phyloP scores from a whole-genome alignment of 345 rosid genomes.

The Eucalyptus coolabah region DNA sequence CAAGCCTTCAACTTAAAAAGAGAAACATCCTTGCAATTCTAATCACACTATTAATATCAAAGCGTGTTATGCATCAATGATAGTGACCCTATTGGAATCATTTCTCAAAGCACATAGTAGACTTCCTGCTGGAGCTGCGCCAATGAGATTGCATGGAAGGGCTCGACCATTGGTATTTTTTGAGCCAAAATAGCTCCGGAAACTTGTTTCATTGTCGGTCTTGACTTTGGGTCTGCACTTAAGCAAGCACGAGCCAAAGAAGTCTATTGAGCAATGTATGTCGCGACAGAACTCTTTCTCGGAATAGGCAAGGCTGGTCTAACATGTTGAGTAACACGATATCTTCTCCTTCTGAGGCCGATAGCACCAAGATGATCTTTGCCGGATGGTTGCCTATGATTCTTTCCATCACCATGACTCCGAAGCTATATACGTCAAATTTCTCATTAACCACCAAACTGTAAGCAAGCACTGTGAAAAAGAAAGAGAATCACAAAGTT shows the following conservation, averaged over 20 bases:
- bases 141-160: background rate
- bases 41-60: background rate
- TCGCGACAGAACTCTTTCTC: background rate
- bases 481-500: background rate
- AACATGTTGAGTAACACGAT: background rate
- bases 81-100: background rate
- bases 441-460: background rate
- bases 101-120: background rate
- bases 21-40: background rate
- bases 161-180: background rate
- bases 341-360: background rate
- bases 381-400: slow-evolving; percentile 2
- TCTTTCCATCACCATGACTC: background rate
- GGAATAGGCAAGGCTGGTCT: background rate
- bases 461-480: slow-evolving; percentile 2
- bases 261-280: background rate
- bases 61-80: background rate
- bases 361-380: background rate
- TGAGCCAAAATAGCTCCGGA: background rate
- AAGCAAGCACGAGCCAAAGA: slow-evolving; percentile 1
- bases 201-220: background rate
- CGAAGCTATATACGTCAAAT: slow-evolving; percentile 3
- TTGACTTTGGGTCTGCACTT: background rate
- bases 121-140: background rate
- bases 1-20: background rate